Evolutionary conservation across 805 yeast species (phyloP), one percentile per base, ranked within the genome.

Genomic region (Vanderwaltozyma yarrowii): DNA sequence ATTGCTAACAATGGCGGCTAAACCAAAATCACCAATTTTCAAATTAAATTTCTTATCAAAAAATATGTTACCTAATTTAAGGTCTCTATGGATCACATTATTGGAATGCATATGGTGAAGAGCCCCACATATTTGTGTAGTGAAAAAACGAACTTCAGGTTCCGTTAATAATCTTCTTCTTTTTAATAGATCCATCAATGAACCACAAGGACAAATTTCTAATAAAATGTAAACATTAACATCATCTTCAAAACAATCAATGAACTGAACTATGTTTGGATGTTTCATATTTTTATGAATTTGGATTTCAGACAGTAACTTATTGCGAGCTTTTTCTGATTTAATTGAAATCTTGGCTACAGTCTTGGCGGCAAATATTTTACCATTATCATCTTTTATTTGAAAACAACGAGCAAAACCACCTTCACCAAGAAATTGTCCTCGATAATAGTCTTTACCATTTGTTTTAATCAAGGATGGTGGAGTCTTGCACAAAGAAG

Each of bases 351-450:
- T 88, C 62, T 92, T 92, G 38, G 99, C 98, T 27, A 92, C 94
- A 0, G 98, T 94, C 57, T 92, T 92, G 24, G 98, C 98, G 15
- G 98, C 99, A 61, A 70, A 92, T 1, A 84, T 73, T 53, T 76
- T 75, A 26, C 97, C 97, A 46, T 74, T 67, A 44, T 86, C 81
- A 62, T 88, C 95, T 57, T 82, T 85, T 70, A 92, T 92, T 60
- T 92, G 96, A 65, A 92, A 92, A 58, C 99, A 92, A 56, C 97
- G 76, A 14, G 98, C 99, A 68, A 92, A 92, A 0, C 99, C 99
- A 43, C 99, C 99, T 65, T 89, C 97, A 27, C 98, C 98, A 26
- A 92, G 68, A 52, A 87, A 88, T 42, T 70, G 70, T 2, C 97
- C 97, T 56, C 97, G 74, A 46, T 82, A 85, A 61, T 83, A 92